Conservation (phyloP, 768 basidiomycete genomes). For the Naematelia encephala region DNA sequence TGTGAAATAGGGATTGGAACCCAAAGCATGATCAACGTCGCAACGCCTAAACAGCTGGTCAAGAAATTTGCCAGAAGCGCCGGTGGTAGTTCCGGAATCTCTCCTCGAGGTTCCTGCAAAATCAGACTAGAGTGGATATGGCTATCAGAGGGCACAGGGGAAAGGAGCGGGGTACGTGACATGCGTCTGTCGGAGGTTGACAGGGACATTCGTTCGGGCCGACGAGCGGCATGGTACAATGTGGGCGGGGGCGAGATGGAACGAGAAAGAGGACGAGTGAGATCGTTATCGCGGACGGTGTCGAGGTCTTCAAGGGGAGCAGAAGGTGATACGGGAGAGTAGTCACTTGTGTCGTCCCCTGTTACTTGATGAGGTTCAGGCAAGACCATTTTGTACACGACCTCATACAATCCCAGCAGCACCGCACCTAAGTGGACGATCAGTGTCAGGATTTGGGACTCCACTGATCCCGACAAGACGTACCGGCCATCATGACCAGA, state of each 20-base stretch:
- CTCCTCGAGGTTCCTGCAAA: background rate
- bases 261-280: conserved; percentile 5
- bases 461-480: conserved; percentile 4
- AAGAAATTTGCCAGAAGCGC: conserved; percentile 80
- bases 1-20: conserved; percentile 73
- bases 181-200: background rate
- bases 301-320: background rate
- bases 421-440: conserved; percentile 39
- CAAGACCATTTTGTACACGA: conserved; percentile 48
- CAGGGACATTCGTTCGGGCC: background rate
- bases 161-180: conserved; percentile 2
- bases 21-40: conserved; percentile 72
- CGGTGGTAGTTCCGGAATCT: conserved; percentile 59
- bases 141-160: background rate
- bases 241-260: background rate
- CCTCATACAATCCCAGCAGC: conserved; percentile 48
- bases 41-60: conserved; percentile 73
- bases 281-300: background rate
- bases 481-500: conserved; percentile 46
- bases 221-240: background rate
- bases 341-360: conserved; percentile 4
- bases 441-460: background rate
- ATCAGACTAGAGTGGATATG: background rate
- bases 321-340: conserved; percentile 1
- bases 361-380: conserved; percentile 41